Evolutionary conservation across 129 eudicot species (phyloP).

Genomic region (Cynara cardunculus): DNA sequence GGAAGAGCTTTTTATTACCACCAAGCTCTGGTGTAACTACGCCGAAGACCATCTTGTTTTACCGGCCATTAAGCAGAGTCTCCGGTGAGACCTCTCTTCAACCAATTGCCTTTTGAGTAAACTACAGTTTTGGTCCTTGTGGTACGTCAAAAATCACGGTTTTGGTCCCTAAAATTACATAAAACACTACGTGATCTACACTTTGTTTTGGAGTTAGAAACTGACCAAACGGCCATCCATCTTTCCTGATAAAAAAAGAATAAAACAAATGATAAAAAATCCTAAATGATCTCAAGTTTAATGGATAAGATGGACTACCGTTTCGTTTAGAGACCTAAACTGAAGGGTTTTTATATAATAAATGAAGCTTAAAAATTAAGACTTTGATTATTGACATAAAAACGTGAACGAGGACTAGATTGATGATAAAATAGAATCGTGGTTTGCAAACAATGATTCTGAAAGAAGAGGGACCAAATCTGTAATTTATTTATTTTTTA

Average conservation of each 20-base stretch:
- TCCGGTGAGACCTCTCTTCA: slow-evolving; percentile 25
- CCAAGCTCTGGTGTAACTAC: slow-evolving; percentile 43
- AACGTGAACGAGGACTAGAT: no score
- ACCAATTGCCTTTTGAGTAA: neutral
- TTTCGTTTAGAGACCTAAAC: neutral
- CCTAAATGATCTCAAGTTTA: neutral
- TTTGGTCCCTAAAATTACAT: neutral
- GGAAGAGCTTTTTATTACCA: slow-evolving; percentile 35
- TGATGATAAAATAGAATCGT: no score
- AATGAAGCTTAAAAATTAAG: no score
- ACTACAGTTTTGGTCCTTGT: neutral
- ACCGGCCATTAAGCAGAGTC: slow-evolving; percentile 60
- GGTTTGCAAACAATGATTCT: no score
- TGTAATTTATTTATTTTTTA: no score
- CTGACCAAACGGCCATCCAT: neutral
- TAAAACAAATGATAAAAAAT: no score
- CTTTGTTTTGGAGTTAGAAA: neutral
- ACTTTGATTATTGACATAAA: no score
- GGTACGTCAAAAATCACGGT: neutral
- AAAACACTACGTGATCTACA: no score
- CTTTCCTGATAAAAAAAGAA: no score
- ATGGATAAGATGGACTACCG: neutral
- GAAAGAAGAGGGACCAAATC: no score
- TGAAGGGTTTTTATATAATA: neutral
- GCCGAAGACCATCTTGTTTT: slow-evolving; percentile 37